These are phyloP conservation scores for Phytophthora megakarya DNA, from an alignment of 352 stramenopile genomes.

Conservation along the genomic window DNA sequence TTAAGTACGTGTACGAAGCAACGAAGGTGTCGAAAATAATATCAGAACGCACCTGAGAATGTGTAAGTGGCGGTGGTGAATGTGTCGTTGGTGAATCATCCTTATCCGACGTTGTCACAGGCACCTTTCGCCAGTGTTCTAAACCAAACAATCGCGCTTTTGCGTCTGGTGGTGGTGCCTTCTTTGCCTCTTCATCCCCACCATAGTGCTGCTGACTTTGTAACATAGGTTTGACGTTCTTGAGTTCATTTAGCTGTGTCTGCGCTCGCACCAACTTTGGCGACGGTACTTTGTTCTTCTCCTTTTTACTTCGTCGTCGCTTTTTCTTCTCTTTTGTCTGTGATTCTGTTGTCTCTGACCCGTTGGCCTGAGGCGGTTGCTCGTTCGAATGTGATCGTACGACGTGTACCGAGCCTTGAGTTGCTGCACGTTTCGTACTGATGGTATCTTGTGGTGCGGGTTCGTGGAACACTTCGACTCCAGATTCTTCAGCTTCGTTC, in stretches of 20 bases:
- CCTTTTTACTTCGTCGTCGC: constrained; percentile 38
- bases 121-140: constrained; percentile 29
- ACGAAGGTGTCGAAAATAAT: not conserved
- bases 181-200: constrained; percentile 39
- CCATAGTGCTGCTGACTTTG: constrained; percentile 49
- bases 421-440: constrained; percentile 1
- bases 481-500: constrained; percentile 26
- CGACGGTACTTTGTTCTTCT: constrained; percentile 25
- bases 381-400: constrained; percentile 8
- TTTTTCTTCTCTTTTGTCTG: constrained; percentile 42
- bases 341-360: not conserved
- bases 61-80: not conserved
- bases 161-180: constrained; percentile 18
- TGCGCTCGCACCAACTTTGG: constrained; percentile 21
- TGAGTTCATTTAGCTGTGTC: constrained; percentile 48
- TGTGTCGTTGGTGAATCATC: not conserved
- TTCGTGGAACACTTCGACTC: constrained; percentile 32
- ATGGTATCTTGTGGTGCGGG: not conserved
- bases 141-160: constrained; percentile 26
- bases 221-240: constrained; percentile 31
- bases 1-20: not conserved
- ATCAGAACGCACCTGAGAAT: constrained; percentile 18
- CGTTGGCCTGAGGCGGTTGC: not conserved
- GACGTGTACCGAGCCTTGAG: constrained; percentile 2
- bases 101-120: constrained; percentile 16